Conservation (phyloP, 345 rosid genomes). For the Corchorus olitorius region DNA sequence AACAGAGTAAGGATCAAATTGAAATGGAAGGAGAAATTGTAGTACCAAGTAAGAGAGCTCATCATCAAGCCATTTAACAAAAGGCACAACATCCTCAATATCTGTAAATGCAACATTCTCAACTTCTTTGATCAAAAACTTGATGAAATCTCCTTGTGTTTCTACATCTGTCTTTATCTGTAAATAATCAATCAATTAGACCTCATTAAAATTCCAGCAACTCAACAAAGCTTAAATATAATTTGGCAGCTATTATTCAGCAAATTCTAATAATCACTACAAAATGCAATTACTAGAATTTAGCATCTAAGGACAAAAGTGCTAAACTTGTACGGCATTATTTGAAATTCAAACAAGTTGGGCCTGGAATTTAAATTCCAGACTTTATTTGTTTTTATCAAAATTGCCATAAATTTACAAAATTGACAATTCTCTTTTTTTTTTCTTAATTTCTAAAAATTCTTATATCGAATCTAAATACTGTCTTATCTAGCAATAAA, state of each 20-base stretch:
- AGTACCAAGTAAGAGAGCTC: slow-evolving; percentile 17
- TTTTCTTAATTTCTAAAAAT: neutral
- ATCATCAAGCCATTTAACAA: slow-evolving; percentile 74
- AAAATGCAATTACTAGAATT: too few relatives aligned
- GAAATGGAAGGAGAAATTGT: neutral
- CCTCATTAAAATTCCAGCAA: neutral
- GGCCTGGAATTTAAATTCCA: neutral
- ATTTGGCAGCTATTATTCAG: neutral
- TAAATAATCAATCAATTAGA: neutral
- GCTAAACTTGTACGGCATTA: neutral
- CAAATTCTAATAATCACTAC: neutral
- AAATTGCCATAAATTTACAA: slow-evolving; percentile 21
- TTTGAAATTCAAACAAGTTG: neutral
- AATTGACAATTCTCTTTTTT: neutral
- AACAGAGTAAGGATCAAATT: neutral
- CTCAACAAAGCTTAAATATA: neutral
- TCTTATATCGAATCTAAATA: slow-evolving; percentile 27
- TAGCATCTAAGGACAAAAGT: neutral
- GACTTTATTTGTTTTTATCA: neutral
- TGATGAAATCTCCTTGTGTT: slow-evolving; percentile 92
- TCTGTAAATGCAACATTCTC: slow-evolving; percentile 75
- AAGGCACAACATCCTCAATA: slow-evolving; percentile 90
- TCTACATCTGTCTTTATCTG: slow-evolving; percentile 90
- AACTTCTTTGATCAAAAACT: slow-evolving; percentile 83
- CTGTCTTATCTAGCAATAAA: slow-evolving; percentile 40